Evolutionary conservation across 208 protist genomes (phyloP).

Genomic region (Porcisia hertigi): DNA sequence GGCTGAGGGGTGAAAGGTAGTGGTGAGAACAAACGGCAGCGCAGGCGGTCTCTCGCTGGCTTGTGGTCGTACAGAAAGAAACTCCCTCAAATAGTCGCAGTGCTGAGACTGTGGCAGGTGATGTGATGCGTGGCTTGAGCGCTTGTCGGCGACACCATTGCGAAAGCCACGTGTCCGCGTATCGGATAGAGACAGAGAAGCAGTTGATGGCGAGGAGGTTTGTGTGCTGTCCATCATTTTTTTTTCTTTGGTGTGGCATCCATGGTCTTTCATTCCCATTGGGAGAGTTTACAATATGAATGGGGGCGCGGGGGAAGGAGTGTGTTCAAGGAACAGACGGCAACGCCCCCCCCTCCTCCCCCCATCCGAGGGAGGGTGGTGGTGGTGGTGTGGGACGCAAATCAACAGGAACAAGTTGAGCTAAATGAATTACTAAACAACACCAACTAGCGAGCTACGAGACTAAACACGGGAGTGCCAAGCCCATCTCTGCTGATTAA

Average conservation of each 20-base stretch:
- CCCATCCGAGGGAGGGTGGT: too few species aligned
- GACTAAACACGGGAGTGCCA: background rate
- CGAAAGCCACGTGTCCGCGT: background rate
- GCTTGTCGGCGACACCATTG: background rate
- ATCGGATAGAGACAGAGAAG: background rate
- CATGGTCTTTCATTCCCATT: background rate
- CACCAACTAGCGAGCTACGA: background rate
- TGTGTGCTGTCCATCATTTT: background rate
- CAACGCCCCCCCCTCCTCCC: background rate
- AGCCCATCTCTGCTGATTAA: too few species aligned
- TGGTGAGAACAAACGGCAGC: background rate
- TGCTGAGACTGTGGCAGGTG: background rate
- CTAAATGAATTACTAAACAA: background rate
- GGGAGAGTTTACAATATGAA: background rate
- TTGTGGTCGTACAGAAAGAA: background rate
- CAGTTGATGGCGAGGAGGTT: background rate
- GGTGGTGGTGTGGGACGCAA: background rate
- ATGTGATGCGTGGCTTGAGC: background rate
- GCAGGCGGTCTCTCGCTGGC: background rate
- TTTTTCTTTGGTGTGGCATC: background rate
- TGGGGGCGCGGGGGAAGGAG: background rate
- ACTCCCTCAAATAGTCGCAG: background rate
- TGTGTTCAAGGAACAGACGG: too few species aligned
- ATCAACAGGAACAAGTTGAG: background rate
- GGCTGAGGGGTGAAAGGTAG: background rate